Base-by-base conservation (phyloP, 2,329 filamentous ascomycete genomes). In the Colletotrichum sansevieriae region DNA sequence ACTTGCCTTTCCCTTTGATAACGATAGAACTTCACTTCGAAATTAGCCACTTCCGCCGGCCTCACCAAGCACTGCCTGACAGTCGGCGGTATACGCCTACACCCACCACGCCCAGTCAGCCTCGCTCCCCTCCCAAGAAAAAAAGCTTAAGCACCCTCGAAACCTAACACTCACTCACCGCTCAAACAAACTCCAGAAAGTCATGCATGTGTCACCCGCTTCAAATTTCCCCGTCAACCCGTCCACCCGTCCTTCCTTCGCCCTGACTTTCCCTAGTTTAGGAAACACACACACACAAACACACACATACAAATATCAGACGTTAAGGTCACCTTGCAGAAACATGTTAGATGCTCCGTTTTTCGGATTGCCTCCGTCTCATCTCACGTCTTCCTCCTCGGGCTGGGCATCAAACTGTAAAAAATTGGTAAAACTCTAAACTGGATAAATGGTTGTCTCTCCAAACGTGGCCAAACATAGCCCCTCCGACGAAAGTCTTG, bases 391-490 rank as follows among this genome's bases (percentile, higher is more conserved):
- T 39, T 18, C 43, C 25, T 15, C 15, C 4, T 25, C 54, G 54
- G 39, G 54, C 58, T 43, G 37, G 15, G 47, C 39, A 43, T 41
- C 20, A 39, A 43, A 54, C 22, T 18, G 2, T 33, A 49, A 60
- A 25, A 20, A 46, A 6, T 33, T 11, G 11, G 33, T 15, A 13
- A 62, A 62, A 62, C 59, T 62, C 25, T 62, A 62, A 62, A 62
- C 12, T 22, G 44, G 18, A 41, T 52, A 63, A 49, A 37, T 59
- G 18, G 39, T 13, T 33, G 52, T 58, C 58, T 46, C 51, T 56
- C 25, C 43, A 49, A 57, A 46, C 35, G 33, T 47, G 13, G 20
- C 46, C 54, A 22, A 8, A 35, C 33, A 29, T 29, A 9, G 29
- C 6, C 29, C 29, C 6, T 29, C 29, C 29, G 11, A 39, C 11